phyloP scores from a whole-genome alignment of 2,329 filamentous ascomycete genomes.

The Hypoxylon sp. region DNA sequence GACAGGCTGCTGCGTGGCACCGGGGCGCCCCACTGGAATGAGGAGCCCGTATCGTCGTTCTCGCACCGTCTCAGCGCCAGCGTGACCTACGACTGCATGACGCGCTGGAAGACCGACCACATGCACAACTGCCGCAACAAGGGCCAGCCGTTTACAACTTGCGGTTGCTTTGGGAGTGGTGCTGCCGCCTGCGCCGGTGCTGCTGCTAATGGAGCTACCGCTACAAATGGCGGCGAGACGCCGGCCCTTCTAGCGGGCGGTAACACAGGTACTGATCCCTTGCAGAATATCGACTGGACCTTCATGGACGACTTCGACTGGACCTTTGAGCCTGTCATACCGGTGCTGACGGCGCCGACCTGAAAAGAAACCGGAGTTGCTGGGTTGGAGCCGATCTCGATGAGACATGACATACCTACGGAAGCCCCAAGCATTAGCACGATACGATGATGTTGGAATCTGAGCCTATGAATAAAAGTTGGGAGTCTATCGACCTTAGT shows the following conservation, averaged over 20 bases:
- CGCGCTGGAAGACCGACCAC: constrained; percentile 59
- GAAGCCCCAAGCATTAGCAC: neutral
- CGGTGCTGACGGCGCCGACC: constrained; percentile 35
- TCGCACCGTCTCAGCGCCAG: constrained; percentile 65
- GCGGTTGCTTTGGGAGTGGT: constrained; percentile 4
- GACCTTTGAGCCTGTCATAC: constrained; percentile 48
- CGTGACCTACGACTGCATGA: constrained; percentile 66
- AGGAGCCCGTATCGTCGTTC: constrained; percentile 59
- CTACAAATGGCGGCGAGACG: constrained; percentile 25
- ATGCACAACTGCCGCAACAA: constrained; percentile 8
- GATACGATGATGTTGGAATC: neutral
- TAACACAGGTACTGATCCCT: constrained; percentile 24
- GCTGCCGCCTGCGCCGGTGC: constrained; percentile 17
- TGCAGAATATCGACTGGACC: constrained; percentile 53
- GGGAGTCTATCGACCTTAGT: neutral
- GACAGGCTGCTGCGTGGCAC: constrained; percentile 40
- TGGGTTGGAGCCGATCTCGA: neutral
- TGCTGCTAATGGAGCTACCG: constrained; percentile 5
- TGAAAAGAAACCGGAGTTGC: constrained; percentile 1
- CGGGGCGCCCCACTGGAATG: constrained; percentile 51
- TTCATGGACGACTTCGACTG: constrained; percentile 56
- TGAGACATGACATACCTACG: neutral
- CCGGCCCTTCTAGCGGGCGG: constrained; percentile 26
- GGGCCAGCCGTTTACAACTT: constrained; percentile 2
- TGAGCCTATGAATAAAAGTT: neutral